These are phyloP conservation scores for Pythium insidiosum DNA, from an alignment of 352 stramenopile genomes.

Conservation along the genomic window DNA sequence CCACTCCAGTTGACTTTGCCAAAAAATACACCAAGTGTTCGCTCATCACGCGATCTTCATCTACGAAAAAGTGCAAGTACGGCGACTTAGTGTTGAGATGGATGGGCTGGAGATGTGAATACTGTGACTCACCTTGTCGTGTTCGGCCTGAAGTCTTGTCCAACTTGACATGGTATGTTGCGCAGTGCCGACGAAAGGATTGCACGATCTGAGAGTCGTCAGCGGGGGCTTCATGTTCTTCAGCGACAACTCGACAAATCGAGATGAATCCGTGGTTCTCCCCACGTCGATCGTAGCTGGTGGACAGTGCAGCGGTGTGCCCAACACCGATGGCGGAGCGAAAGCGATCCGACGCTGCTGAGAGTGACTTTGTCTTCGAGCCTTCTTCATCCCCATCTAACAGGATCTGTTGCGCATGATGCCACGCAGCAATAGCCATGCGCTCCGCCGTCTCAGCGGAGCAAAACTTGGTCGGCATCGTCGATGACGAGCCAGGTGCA, in stretches of 20 bases:
- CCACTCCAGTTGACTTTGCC: too few species aligned
- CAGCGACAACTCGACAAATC: conserved; percentile 23
- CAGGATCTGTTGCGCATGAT: conserved; percentile 29
- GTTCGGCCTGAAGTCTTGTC: conserved; percentile 51
- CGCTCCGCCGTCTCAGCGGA: conserved; percentile 46
- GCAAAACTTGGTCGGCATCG: conserved; percentile 30
- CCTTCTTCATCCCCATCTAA: conserved; percentile 22
- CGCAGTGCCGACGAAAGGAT: conserved; percentile 13
- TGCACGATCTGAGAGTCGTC: too few species aligned
- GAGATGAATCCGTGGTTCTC: conserved; percentile 67
- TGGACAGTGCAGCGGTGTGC: conserved; percentile 64
- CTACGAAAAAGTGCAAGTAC: too few species aligned
- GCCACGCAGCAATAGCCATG: conserved; percentile 56
- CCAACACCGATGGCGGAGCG: conserved; percentile 40
- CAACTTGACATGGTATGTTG: conserved; percentile 56
- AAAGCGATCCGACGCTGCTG: conserved; percentile 25
- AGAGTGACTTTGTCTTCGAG: conserved; percentile 10
- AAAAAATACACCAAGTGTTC: too few species aligned
- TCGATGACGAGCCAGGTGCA: not conserved
- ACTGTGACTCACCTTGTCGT: conserved; percentile 8
- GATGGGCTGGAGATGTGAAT: conserved; percentile 41
- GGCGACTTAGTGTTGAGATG: conserved; percentile 33
- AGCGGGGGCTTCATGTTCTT: too few species aligned
- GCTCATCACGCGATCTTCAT: too few species aligned
- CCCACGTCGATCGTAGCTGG: conserved; percentile 48